Base-by-base conservation (phyloP, 768 basidiomycete genomes). In the Russula sp. region DNA sequence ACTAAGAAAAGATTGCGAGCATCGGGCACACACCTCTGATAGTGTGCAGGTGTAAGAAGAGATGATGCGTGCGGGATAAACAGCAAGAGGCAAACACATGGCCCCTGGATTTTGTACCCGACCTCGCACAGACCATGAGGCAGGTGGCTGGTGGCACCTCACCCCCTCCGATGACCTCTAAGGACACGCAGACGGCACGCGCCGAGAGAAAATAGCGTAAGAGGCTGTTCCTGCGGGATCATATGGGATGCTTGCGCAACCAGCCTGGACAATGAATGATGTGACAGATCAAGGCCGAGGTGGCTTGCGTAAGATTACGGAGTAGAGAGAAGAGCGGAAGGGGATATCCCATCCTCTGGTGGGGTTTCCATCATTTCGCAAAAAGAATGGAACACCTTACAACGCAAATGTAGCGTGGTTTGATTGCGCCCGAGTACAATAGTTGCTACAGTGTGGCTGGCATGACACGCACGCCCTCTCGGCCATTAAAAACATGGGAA, bases 21-120 rank as follows among this genome's bases (percentile, higher is more conserved):
- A 42, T 59, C 47, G 52, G 58, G 5, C 32, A 64, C 57, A 55
- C 47, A 59, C 57, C 63, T 64, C 31, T 64, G 62, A 59, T 63
- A 59, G 52, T 64, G 57, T 49, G 52, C 53, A 55, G 47, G 51
- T 55, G 37, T 48, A 32, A 53, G 39, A 32, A 64, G 39, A 55
- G 51, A 52, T 63, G 57, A 55, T 59, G 47, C 63, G 52, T 59
- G 47, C 63, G 52, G 62, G 63, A 64, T 64, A 55, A 52, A 47
- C 32, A 35, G 63, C 52, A 51, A 59, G 47, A 59, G 63, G 63
- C 47, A 59, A 64, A 59, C 57, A 64, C 57, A 59, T 64, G 57
- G 63, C 53, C 34, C 18, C 49, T 57, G 47, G 53, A 59, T 64
- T 63, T 64, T 64, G 63, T 64, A 64, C 63, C 57, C 63, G 63